Conservation (phyloP, 73 alveolate genomes). For the Paramecium caudatum region DNA sequence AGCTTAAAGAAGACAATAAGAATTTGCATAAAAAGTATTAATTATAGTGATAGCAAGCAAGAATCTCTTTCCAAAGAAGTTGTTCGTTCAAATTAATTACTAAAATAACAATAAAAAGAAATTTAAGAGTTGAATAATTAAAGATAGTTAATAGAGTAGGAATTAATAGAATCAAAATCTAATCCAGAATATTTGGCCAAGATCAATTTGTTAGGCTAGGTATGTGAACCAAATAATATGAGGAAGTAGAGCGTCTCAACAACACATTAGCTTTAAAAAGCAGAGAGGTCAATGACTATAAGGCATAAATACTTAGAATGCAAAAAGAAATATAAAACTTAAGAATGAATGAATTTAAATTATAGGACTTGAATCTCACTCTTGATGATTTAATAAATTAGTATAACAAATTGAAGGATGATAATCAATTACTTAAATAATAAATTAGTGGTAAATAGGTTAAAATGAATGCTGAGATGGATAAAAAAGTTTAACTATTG, state of each 20-base stretch:
- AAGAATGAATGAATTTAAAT: slow-evolving; percentile 58
- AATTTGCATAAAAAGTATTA: not conserved
- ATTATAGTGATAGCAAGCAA: not conserved
- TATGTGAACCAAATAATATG: not conserved
- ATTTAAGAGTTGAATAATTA: not conserved
- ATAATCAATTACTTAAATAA: slow-evolving; percentile 21
- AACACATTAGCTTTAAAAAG: slow-evolving; percentile 44
- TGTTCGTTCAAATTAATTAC: not conserved
- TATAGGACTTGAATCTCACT: slow-evolving; percentile 2
- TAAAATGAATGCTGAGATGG: not conserved
- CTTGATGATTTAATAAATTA: slow-evolving; percentile 28
- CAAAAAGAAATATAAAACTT: slow-evolving; percentile 23
- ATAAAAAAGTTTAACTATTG: not conserved
- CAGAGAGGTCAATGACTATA: slow-evolving; percentile 32
- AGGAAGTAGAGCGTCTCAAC: slow-evolving; percentile 59
- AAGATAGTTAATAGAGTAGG: not conserved
- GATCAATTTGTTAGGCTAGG: slow-evolving; percentile 59
- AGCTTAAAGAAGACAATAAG: not conserved
- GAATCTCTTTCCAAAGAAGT: slow-evolving; percentile 26
- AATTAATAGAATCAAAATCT: not conserved
- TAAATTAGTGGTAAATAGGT: not conserved
- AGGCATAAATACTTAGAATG: not conserved
- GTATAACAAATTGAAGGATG: slow-evolving; percentile 3
- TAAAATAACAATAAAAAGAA: not conserved
- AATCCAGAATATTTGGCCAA: slow-evolving; percentile 2